Percentiles rank a stretch among this genome's conserved stretches.
phyloP scores from a whole-genome alignment of 805 yeast genomes.

The Brettanomyces anomalus region DNA sequence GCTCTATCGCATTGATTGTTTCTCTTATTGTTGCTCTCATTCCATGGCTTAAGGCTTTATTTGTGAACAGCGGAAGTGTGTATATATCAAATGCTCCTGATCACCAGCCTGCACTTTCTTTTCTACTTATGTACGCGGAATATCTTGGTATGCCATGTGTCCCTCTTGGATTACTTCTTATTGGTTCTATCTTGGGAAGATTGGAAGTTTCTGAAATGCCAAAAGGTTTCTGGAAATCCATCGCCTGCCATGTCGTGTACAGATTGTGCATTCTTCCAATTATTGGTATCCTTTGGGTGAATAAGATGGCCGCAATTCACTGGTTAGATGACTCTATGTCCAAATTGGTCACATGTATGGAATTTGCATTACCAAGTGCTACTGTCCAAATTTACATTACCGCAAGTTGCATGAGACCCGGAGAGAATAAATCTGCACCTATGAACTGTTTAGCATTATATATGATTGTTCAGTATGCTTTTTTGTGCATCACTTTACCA shows the following conservation, averaged over 20 bases:
- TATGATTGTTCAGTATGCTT: conserved; percentile 38
- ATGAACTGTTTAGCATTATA: conserved; percentile 49
- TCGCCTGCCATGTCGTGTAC: conserved; percentile 31
- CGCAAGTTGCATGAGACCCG: conserved; percentile 46
- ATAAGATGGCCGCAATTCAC: conserved; percentile 36
- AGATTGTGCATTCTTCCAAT: conserved; percentile 41
- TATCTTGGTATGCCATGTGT: conserved; percentile 47
- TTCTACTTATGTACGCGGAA: conserved; percentile 38
- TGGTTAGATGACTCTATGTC: conserved; percentile 37
- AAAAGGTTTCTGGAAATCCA: conserved; percentile 50
- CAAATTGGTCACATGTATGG: conserved; percentile 36
- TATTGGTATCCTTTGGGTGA: conserved; percentile 41
- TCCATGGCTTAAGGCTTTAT: conserved; percentile 44
- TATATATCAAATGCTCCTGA: conserved; percentile 36
- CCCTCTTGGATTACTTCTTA: conserved; percentile 42
- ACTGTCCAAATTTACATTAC: conserved; percentile 52
- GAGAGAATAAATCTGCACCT: conserved; percentile 32
- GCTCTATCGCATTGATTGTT: conserved; percentile 35
- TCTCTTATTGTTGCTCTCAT: conserved; percentile 42
- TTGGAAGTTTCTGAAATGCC: conserved; percentile 37
- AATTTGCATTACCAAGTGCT: conserved; percentile 47
- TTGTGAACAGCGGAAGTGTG: conserved; percentile 26
- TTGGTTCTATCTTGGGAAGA: conserved; percentile 48
- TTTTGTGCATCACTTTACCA: conserved; percentile 40
- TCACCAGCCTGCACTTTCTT: conserved; percentile 43